Percentiles rank a stretch among this genome's conserved stretches.
phyloP scores from a whole-genome alignment of 2,329 filamentous ascomycete species.

The Tolypocladium cylindrosporum region DNA sequence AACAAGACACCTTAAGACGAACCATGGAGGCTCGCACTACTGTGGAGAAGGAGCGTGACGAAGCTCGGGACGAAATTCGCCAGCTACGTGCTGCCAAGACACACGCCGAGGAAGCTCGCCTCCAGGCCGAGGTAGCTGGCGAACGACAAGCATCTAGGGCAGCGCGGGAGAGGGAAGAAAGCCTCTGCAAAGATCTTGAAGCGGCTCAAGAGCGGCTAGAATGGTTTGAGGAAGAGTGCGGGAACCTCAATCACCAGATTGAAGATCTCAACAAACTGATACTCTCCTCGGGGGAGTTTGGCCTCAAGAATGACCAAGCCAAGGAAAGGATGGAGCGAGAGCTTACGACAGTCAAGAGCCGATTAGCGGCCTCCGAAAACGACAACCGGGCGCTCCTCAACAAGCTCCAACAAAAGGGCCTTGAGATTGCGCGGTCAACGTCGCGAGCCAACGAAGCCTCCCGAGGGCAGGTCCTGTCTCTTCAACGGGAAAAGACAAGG shows the following conservation, averaged over 20 bases:
- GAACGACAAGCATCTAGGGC: conserved; percentile 70
- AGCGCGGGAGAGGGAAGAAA: conserved; percentile 70
- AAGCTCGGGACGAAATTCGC: conserved; percentile 78
- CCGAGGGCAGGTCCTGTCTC: conserved; percentile 60
- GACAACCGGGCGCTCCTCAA: conserved; percentile 93
- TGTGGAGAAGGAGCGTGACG: conserved; percentile 80
- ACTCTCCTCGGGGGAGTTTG: conserved; percentile 80
- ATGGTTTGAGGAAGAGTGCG: conserved; percentile 71
- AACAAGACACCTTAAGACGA: conserved; percentile 82
- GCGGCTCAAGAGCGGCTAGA: conserved; percentile 65
- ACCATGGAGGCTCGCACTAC: conserved; percentile 71
- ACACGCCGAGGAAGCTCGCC: conserved; percentile 73
- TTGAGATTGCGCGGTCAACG: conserved; percentile 86
- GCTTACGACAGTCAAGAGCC: conserved; percentile 80
- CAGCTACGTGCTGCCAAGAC: conserved; percentile 74
- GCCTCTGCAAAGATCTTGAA: conserved; percentile 70
- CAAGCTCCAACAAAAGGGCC: conserved; percentile 93
- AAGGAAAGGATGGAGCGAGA: conserved; percentile 91
- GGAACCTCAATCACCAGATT: conserved; percentile 66
- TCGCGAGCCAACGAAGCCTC: conserved; percentile 80
- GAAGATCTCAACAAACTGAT: conserved; percentile 82
- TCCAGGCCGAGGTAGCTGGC: conserved; percentile 70
- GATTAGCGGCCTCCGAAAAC: conserved; percentile 85
- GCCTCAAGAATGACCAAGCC: conserved; percentile 81
- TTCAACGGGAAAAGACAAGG: conserved; percentile 76